Base-by-base conservation (phyloP, 1,284 basidiomycete genomes). In the Cryptococcus sp. region DNA sequence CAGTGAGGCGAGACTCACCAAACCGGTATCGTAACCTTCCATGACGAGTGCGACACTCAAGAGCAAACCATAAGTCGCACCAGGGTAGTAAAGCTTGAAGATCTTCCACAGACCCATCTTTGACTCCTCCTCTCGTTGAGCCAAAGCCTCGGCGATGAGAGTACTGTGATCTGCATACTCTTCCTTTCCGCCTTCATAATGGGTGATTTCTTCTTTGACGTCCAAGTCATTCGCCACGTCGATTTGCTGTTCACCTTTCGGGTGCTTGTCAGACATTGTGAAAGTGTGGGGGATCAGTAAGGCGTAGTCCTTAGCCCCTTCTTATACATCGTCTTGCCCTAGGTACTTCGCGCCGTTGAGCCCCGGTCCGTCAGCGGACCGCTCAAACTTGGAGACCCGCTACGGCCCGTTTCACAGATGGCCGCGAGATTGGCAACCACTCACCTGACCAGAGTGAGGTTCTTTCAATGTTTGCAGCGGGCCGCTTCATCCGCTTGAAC, bases 11-110 rank as follows among this genome's bases (percentile, higher is more conserved):
- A 7, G 55, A n/a, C 55, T 50, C 31, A 61, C 56, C 23, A 62
- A 44, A 34, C 49, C 56, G 39, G 59, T 62, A 40, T 63, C 61
- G 39, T 56, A 63, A 23, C 52, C 73, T 50, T 75, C 73, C 74
- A 76, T 75, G 58, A 70, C 58, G 46, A 74, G 63, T 51, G 68
- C 67, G 9, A 64, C 60, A 16, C 57, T 64, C 45, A 74, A 58
- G 47, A 72, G 44, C 45, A 74, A 50, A 48, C 66, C 66, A 65
- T 65, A 76, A 22, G 34, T 46, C 36, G 48, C 53, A 19, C 48
- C 53, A 31, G 45, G 36, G 49, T 49, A 54, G 49, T 54, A 43
- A 7, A 43, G 16, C 41, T 43, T 43, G 41, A 43, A 43, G 19
- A 43, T 22, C 21, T 14, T 43, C 41, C 41, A 43, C 4, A 43